Percentiles rank a stretch among this genome's conserved stretches.
These are phyloP conservation scores for Petrea volubilis DNA, from an alignment of 257 asterid genomes.

Conservation along the genomic window DNA sequence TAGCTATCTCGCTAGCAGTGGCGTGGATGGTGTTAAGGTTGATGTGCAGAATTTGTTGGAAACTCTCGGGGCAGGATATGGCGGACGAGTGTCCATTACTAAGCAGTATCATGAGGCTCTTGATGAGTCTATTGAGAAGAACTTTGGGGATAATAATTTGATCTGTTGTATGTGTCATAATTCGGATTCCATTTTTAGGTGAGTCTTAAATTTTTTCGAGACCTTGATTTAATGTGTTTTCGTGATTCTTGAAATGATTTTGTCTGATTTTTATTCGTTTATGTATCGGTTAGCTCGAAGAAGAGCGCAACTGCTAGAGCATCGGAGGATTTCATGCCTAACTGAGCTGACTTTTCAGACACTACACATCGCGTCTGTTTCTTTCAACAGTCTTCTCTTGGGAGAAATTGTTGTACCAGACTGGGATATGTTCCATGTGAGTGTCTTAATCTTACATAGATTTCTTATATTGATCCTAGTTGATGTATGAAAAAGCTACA, in stretches of 20 bases:
- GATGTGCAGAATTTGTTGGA: slow-evolving; percentile 69
- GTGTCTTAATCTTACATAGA: neutral
- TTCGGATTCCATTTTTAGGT: slow-evolving; percentile 56
- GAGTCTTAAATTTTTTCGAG: neutral
- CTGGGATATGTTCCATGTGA: slow-evolving; percentile 76
- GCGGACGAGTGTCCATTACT: slow-evolving; percentile 75
- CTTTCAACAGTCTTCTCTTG: slow-evolving; percentile 56
- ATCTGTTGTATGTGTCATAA: slow-evolving; percentile 68
- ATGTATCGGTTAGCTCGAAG: slow-evolving; percentile 31
- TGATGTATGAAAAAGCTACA: no score
- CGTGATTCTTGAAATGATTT: neutral
- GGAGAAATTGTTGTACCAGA: slow-evolving; percentile 62
- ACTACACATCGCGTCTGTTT: slow-evolving; percentile 52
- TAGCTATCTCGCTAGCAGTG: slow-evolving; percentile 55
- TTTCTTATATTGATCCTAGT: no score
- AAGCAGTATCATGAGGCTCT: slow-evolving; percentile 61
- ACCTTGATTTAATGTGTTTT: neutral
- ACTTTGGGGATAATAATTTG: slow-evolving; percentile 55
- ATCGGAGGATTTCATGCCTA: slow-evolving; percentile 71
- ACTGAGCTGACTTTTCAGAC: slow-evolving; percentile 57
- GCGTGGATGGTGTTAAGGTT: slow-evolving; percentile 79
- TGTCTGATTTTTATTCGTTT: neutral
- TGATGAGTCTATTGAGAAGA: slow-evolving; percentile 54
- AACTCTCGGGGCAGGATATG: slow-evolving; percentile 56
- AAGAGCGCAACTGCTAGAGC: slow-evolving; percentile 58